Base-by-base conservation (phyloP, 345 rosid species). In the Carallia brachiata region DNA sequence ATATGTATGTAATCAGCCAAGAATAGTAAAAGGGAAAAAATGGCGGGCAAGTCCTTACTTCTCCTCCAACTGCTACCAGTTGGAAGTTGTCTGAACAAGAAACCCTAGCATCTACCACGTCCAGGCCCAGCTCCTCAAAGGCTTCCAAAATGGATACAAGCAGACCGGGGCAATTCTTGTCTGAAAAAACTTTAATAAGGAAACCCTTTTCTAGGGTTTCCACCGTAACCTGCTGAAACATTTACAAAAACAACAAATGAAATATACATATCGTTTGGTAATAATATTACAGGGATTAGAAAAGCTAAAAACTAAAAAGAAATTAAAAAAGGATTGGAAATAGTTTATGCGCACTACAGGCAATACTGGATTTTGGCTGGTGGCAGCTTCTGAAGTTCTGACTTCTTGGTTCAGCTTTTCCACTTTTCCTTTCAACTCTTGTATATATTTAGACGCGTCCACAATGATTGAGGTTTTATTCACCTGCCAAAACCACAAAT, bases 91-190 rank as follows among this genome's bases (percentile, higher is more conserved):
- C 83, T 17, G 81, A 50, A 52, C 88, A 84, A 57, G 89, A 88
- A 84, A 79, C 89, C 79, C 84, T 85, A 82, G 89, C 92, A 56
- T 88, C 88, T 44, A 77, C 79, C 52, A 88, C 85, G 44, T 85
- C 83, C 39, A 88, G 89, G 34, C 89, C 87, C 60, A 88, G 81
- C 64, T 82, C 84, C 58, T 88, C 92, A 52, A 88, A 88, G 16
- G 84, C 86, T 75, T 88, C 84, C 34, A 88, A 64, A 72, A 88
- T 75, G 58, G 84, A 88, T 31, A 88, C 88, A 4, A 88, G 83
- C 78, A 88, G 72, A 57, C 92, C 87, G 1, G 86, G 85, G 67
- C 86, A 77, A 55, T 82, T 84, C 75, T 75, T 77, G 71, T 82
- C 83, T 53, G 83, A 72, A 32, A 73, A 73, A 48, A 85, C 88